Evolutionary conservation across 2,329 filamentous ascomycete genomes (phyloP), one percentile per base, ranked within the genome.

Genomic region (Fusarium sp.): DNA sequence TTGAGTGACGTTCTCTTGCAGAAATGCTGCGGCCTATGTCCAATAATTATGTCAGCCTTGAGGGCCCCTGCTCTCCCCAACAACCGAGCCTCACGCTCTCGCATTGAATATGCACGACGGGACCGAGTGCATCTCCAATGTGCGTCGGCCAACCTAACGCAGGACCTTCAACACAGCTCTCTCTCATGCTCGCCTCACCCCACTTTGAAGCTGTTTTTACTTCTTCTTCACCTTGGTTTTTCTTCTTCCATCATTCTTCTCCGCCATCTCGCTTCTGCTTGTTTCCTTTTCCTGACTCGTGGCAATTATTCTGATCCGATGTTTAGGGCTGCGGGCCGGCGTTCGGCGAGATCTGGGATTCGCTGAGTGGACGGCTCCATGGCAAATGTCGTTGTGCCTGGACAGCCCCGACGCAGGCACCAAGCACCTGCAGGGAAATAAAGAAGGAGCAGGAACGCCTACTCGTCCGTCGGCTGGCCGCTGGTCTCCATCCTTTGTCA

Each of bases 381-480:
- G 48, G 48, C 25, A 32, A 54, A n/a, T 50, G 37, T 43, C 60
- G 35, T 43, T 45, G 45, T 67, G 39, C 60, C 63, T 63, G 39
- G 27, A 52, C 18, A 11, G 25, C 45, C 37, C 23, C 45, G 72
- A 78, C 66, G 68, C 70, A 78, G 77, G 73, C 72, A 73, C 75
- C 45, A 57, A 66, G 61, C 50, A 67, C 66, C 65, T 76, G 69
- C 72, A 78, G 65, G 71, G 68, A 59, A 75, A 65, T 48, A 52
- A 66, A 52, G 45, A 72, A 69, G 65, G 66, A 69, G 66, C 68
- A 72, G 69, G 69, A 73, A 68, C 62, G 39, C 65, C 52, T 72
- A 43, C 35, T 64, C 45, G 25, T 63, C 35, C 43, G 25, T 64
- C 34, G 35, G 16, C 43, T 48, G 48, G 57, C 58, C 45, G 34